Conservation (phyloP, 1,139 yeast genomes). For the Scheffersomyces titani region DNA sequence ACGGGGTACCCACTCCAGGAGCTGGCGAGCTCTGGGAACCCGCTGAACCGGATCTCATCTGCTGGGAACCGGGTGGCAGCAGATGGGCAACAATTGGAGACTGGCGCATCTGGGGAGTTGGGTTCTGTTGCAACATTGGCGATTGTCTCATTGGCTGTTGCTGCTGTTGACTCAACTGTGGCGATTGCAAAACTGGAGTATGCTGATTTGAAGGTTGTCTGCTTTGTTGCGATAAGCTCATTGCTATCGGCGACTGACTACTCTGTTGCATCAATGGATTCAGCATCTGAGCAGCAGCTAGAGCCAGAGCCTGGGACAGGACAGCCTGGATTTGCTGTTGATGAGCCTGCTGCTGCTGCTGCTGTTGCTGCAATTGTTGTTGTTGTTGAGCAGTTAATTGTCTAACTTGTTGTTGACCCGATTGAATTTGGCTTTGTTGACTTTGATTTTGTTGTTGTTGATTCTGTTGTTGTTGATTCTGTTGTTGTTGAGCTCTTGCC, state of each 20-base stretch:
- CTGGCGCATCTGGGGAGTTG: conserved; percentile 4
- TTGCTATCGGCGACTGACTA: not conserved
- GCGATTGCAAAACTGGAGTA: conserved; percentile 13
- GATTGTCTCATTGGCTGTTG: conserved; percentile 11
- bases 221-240: conserved; percentile 7
- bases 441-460: conserved; percentile 3
- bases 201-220: conserved; percentile 12
- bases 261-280: not conserved
- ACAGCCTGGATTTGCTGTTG: conserved; percentile 5
- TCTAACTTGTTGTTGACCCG: conserved; percentile 1
- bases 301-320: conserved; percentile 2
- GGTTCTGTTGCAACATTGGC: conserved; percentile 11
- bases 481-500: conserved; percentile 17
- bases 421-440: conserved; percentile 3
- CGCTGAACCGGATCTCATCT: not conserved
- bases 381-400: conserved; percentile 2
- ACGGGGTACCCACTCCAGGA: conserved; percentile 2
- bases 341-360: conserved; percentile 3
- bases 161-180: conserved; percentile 5
- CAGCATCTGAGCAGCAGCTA: not conserved
- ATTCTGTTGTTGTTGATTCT: conserved; percentile 6
- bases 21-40: not conserved
- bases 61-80: conserved; percentile 4
- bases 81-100: not conserved
- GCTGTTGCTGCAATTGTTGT: conserved; percentile 5